Percentiles rank a stretch among this genome's conserved stretches.
phyloP scores from a whole-genome alignment of 192 early-diverging fungal species.

The Chytriomyces confervae region DNA sequence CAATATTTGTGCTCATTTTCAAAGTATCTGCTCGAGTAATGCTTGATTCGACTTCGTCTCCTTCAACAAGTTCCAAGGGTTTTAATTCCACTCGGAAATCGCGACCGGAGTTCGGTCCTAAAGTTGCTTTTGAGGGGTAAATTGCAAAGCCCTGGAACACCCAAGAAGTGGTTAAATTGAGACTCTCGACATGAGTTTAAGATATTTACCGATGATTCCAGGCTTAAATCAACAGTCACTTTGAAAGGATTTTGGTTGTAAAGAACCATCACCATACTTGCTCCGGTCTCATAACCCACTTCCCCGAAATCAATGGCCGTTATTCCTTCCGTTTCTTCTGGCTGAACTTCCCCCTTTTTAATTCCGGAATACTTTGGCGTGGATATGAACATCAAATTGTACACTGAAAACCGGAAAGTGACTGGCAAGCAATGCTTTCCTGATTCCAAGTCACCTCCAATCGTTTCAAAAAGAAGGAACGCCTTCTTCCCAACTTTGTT shows the following conservation, averaged over 20 bases:
- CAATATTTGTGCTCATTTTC: constrained; percentile 33
- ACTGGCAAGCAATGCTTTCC: constrained; percentile 41
- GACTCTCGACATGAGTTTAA: too few species aligned
- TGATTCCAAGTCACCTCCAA: constrained; percentile 38
- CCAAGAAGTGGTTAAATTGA: too few species aligned
- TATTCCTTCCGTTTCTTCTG: constrained; percentile 40
- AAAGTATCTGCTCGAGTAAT: constrained; percentile 35
- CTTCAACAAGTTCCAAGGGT: constrained; percentile 30
- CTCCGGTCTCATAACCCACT: constrained; percentile 45
- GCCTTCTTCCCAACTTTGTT: constrained; percentile 22
- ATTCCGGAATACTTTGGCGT: constrained; percentile 21
- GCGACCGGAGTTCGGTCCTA: constrained; percentile 34
- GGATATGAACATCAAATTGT: constrained; percentile 34
- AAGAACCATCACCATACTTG: constrained; percentile 33
- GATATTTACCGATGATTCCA: background rate
- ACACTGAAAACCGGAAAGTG: constrained; percentile 37
- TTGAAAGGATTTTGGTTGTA: constrained; percentile 55
- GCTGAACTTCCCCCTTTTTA: constrained; percentile 31
- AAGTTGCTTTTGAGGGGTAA: constrained; percentile 22
- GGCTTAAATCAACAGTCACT: constrained; percentile 29
- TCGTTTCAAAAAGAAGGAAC: constrained; percentile 32
- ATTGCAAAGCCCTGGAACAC: constrained; percentile 25
- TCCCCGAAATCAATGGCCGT: constrained; percentile 54
- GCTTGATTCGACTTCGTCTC: constrained; percentile 46
- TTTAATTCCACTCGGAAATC: constrained; percentile 46